These are phyloP conservation scores for Eucalyptus shirleyi DNA, from an alignment of 345 rosid genomes.

Conservation along the genomic window DNA sequence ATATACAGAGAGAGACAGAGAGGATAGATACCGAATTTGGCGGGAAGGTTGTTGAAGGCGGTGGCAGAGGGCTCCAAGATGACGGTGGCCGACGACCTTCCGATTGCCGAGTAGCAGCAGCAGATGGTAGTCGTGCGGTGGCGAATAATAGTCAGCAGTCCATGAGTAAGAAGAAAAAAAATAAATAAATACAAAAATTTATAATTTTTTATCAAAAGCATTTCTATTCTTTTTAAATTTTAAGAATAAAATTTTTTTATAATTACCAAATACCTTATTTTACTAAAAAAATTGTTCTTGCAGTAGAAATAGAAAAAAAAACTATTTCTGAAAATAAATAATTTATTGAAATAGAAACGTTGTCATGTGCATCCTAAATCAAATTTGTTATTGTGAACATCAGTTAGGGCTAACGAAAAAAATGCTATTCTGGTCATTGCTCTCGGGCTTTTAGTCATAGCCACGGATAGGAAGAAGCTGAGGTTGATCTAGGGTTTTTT, in stretches of 20 bases:
- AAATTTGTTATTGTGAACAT: neutral
- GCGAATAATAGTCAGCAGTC: too few relatives aligned
- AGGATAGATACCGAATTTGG: conserved; percentile 41
- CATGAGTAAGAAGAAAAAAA: too few relatives aligned
- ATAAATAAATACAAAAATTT: too few relatives aligned
- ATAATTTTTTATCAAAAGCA: too few relatives aligned
- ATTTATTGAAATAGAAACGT: too few relatives aligned
- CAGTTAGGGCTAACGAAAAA: neutral
- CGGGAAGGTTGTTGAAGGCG: conserved; percentile 56
- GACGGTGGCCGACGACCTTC: conserved; percentile 21
- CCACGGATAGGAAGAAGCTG: neutral
- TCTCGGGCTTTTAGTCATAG: neutral
- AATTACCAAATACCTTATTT: too few relatives aligned
- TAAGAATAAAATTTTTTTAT: too few relatives aligned
- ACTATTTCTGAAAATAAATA: too few relatives aligned
- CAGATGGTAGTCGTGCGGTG: neutral
- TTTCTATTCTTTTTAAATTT: too few relatives aligned
- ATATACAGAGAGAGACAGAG: neutral
- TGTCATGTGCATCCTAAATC: neutral
- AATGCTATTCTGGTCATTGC: neutral
- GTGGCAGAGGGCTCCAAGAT: conserved; percentile 32
- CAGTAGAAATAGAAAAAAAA: too few relatives aligned
- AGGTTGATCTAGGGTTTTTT: neutral
- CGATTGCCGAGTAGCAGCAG: neutral
- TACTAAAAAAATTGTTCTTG: too few relatives aligned